These are phyloP conservation scores for Diaporthe ilicicola DNA, from an alignment of 2,329 filamentous ascomycete genomes.

Conservation along the genomic window DNA sequence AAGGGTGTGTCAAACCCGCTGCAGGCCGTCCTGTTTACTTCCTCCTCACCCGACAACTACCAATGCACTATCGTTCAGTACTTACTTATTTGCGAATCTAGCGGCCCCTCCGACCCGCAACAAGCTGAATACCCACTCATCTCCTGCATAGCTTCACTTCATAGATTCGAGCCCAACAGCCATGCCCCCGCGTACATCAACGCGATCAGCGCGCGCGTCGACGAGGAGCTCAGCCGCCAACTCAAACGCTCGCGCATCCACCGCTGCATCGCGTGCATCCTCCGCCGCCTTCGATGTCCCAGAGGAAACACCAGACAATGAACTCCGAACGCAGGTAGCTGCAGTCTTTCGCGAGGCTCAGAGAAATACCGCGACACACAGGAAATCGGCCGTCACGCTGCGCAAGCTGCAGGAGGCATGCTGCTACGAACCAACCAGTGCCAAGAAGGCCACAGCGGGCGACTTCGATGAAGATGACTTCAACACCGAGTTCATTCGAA, in stretches of 20 bases:
- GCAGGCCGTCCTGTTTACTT: neutral
- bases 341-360: constrained; percentile 83
- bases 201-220: constrained; percentile 56
- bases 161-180: constrained; percentile 31
- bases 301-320: constrained; percentile 75
- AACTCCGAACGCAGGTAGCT: constrained; percentile 77
- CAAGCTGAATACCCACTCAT: constrained; percentile 8
- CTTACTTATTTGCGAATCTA: constrained; percentile 4
- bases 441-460: constrained; percentile 61
- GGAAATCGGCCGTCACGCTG: constrained; percentile 86
- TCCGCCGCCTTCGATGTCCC: constrained; percentile 62
- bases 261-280: constrained; percentile 54
- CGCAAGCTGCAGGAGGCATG: constrained; percentile 92
- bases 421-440: constrained; percentile 68
- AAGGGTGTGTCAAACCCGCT: neutral
- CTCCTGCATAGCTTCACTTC: constrained; percentile 33
- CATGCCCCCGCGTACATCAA: constrained; percentile 61
- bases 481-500: constrained; percentile 85
- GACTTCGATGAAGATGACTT: constrained; percentile 88
- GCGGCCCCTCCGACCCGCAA: constrained; percentile 2
- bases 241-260: constrained; percentile 53
- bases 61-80: neutral
- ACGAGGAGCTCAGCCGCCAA: constrained; percentile 51
- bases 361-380: constrained; percentile 86
- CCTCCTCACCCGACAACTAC: neutral